Evolutionary conservation across 1,139 yeast species (phyloP), one percentile per base, ranked within the genome.

Genomic region (Candida tropicalis): DNA sequence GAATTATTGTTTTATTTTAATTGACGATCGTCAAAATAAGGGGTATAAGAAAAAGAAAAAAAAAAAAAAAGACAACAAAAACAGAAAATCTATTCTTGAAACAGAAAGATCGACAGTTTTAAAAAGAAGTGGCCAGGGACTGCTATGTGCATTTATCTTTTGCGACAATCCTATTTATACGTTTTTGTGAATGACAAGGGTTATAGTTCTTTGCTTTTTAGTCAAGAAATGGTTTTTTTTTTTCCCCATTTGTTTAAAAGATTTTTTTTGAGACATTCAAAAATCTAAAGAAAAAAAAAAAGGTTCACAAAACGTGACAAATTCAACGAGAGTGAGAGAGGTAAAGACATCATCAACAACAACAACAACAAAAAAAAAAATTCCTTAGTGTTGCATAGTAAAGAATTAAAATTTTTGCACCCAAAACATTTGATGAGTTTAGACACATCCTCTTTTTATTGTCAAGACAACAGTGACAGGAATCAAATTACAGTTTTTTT

Each of bases 331-430:
- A n/a, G n/a, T n/a, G n/a, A 6, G 8, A n/a, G 5, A 5, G 15
- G 25, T 8, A 11, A 7, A 16, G 23, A 20, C 23, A 20, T 20
- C 23, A 6, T 20, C 23, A 20, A 6, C 23, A 20, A 23, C 11
- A 3, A 6, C 10, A 17, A 16, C 12, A 8, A 8, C 4, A 27
- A 38, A 18, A 22, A 29, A 38, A 12, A 18, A 20, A 32, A 27
- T 17, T 25, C 36, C 11, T 22, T 13, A 5, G 27, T 33, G 36
- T 33, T 33, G 36, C 36, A 33, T 15, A 13, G 27, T 33, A 13
- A 33, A 22, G 27, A 33, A 33, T 17, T 10, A 20, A 32, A 31
- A 32, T 20, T 33, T 33, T 33, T 33, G 36, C 36, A 33, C 27
- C 36, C 36, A 33, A 33, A 33, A 20, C n/a, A 22, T 31, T 7